phyloP scores from a whole-genome alignment of 352 stramenopile genomes.

The Pythium guiyangense region DNA sequence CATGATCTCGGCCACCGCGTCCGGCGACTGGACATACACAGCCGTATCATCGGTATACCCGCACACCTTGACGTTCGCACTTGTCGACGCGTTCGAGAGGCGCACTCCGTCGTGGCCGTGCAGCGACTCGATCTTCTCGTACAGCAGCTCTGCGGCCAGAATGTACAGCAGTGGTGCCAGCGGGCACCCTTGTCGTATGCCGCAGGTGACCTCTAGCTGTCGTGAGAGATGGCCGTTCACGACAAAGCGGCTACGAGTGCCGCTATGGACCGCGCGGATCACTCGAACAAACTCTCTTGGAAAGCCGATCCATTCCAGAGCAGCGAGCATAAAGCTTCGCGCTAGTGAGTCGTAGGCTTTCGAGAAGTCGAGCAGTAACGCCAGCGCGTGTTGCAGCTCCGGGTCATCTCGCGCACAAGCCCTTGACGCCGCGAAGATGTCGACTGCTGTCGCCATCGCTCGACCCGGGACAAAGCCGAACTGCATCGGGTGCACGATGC shows the following conservation, averaged over 20 bases:
- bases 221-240: slow-evolving; percentile 10
- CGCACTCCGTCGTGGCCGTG: background rate
- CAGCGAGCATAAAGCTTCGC: slow-evolving; percentile 11
- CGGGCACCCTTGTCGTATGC: slow-evolving; percentile 21
- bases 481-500: slow-evolving; percentile 11
- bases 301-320: slow-evolving; percentile 20
- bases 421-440: background rate
- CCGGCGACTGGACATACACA: slow-evolving; percentile 1
- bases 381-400: background rate
- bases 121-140: slow-evolving; percentile 2
- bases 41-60: slow-evolving; percentile 20
- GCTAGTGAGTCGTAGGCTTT: slow-evolving; percentile 18
- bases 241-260: slow-evolving; percentile 6
- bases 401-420: background rate
- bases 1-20: background rate
- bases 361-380: slow-evolving; percentile 12
- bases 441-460: background rate
- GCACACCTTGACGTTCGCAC: background rate
- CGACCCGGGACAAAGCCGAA: slow-evolving; percentile 18
- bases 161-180: slow-evolving; percentile 19
- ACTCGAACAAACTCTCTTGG: slow-evolving; percentile 1
- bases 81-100: background rate
- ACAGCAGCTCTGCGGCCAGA: slow-evolving; percentile 15
- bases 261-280: slow-evolving; percentile 1
- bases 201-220: background rate